Conservation (phyloP, 2,329 filamentous ascomycete species). For the Ophiostoma triangulosporum region DNA sequence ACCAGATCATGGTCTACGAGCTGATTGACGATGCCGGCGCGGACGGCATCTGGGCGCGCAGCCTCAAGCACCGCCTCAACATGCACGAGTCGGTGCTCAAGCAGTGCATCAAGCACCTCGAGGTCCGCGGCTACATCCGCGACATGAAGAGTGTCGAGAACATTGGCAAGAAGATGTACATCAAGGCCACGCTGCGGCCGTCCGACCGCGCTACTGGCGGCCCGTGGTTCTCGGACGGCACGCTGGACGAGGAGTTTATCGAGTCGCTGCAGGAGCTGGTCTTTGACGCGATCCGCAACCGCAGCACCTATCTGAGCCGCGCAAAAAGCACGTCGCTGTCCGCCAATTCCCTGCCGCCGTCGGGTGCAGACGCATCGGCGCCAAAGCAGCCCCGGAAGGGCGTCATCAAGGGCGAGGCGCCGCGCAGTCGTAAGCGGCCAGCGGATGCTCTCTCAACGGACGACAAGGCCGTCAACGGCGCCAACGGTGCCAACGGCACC, state of each 20-base stretch:
- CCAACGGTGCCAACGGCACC: conserved; percentile 4
- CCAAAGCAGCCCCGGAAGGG: conserved; percentile 30
- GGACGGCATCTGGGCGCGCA: conserved; percentile 84
- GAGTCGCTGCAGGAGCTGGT: conserved; percentile 60
- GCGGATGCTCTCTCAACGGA: conserved; percentile 30
- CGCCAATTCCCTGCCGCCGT: no score
- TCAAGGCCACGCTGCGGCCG: conserved; percentile 71
- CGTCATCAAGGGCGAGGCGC: conserved; percentile 20
- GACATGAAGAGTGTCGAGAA: conserved; percentile 86
- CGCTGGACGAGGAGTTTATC: conserved; percentile 81
- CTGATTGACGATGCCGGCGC: conserved; percentile 75
- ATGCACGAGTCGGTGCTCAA: conserved; percentile 75
- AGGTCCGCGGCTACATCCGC: conserved; percentile 69
- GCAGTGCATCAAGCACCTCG: conserved; percentile 70
- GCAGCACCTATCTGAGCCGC: conserved; percentile 52
- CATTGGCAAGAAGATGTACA: conserved; percentile 89
- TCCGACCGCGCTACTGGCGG: conserved; percentile 86
- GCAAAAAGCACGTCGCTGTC: conserved; percentile 12
- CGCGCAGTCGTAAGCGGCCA: conserved; percentile 33
- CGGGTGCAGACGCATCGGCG: not conserved
- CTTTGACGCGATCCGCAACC: conserved; percentile 56
- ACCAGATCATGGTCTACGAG: conserved; percentile 73
- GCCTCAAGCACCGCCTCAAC: conserved; percentile 65
- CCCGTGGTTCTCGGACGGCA: conserved; percentile 85
- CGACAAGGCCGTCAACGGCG: conserved; percentile 1